Conservation (phyloP, 2,329 filamentous ascomycete species). For the Cadophora malorum region DNA sequence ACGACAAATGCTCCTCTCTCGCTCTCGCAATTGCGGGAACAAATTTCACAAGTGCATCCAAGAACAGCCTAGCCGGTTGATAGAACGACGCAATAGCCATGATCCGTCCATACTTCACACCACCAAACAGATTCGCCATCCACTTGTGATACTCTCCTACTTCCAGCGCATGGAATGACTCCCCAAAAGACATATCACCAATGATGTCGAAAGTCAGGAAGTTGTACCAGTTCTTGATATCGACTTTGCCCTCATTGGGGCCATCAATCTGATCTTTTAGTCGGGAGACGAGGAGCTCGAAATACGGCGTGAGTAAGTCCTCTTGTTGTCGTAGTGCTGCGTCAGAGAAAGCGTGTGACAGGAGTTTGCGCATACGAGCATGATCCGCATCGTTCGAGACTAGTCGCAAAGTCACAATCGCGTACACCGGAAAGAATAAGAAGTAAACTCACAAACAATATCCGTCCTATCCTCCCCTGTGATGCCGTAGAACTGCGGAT, state of each 20-base stretch:
- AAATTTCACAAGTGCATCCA: neutral
- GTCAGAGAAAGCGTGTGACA: neutral
- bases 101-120: neutral
- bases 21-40: neutral
- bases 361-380: neutral
- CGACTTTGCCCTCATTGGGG: neutral
- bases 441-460: neutral
- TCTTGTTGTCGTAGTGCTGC: neutral
- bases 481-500: constrained; percentile 7
- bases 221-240: constrained; percentile 34
- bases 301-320: neutral
- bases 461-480: neutral
- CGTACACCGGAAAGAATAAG: neutral
- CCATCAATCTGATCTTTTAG: neutral
- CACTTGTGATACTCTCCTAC: neutral
- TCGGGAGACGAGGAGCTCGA: neutral
- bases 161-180: constrained; percentile 45
- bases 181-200: constrained; percentile 46
- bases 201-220: constrained; percentile 49
- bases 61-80: neutral
- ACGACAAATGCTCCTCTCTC: neutral
- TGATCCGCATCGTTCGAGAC: neutral
- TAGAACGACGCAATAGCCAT: neutral
- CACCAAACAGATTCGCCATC: neutral
- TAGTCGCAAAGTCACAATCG: neutral